A percentile compares a stretch with the other conserved stretches of the same genome.
Conservation (phyloP, 257 asterid genomes). For the Anisodus tanguticus region DNA sequence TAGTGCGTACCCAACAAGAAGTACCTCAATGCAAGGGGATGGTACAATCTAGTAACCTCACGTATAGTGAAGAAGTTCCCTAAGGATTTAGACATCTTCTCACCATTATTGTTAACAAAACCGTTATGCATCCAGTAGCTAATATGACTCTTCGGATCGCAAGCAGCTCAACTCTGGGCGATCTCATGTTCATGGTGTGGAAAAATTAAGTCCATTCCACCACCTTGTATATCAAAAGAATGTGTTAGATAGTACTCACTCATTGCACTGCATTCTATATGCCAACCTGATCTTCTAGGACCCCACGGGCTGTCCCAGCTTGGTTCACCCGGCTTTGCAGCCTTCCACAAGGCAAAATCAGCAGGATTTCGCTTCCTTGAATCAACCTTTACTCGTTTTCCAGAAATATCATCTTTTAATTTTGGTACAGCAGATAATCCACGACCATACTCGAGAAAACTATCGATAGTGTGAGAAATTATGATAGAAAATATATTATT, state of each 20-base stretch:
- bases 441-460: slow-evolving; percentile 62
- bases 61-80: slow-evolving; percentile 83
- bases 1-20: slow-evolving; percentile 79
- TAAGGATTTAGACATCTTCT: slow-evolving; percentile 82
- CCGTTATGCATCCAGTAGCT: slow-evolving; percentile 85
- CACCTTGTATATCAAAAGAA: slow-evolving; percentile 80
- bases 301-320: too few species aligned
- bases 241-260: slow-evolving; percentile 77
- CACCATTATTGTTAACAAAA: slow-evolving; percentile 68
- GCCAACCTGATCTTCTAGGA: too few species aligned
- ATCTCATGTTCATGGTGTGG: slow-evolving; percentile 93
- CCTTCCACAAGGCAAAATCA: slow-evolving; percentile 93
- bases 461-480: slow-evolving; percentile 47
- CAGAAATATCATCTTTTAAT: slow-evolving; percentile 70
- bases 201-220: slow-evolving; percentile 87
- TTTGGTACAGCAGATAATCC: slow-evolving; percentile 60
- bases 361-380: slow-evolving; percentile 70
- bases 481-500: too few species aligned
- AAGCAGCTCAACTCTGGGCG: slow-evolving; percentile 89
- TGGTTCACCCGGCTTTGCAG: not conserved
- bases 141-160: slow-evolving; percentile 65
- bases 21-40: slow-evolving; percentile 81
- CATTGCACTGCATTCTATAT: too few species aligned
- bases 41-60: slow-evolving; percentile 73
- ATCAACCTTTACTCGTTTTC: slow-evolving; percentile 73